Evolutionary conservation across 2,329 filamentous ascomycete genomes (phyloP).

Genomic region (Sporothrix brasiliensis): DNA sequence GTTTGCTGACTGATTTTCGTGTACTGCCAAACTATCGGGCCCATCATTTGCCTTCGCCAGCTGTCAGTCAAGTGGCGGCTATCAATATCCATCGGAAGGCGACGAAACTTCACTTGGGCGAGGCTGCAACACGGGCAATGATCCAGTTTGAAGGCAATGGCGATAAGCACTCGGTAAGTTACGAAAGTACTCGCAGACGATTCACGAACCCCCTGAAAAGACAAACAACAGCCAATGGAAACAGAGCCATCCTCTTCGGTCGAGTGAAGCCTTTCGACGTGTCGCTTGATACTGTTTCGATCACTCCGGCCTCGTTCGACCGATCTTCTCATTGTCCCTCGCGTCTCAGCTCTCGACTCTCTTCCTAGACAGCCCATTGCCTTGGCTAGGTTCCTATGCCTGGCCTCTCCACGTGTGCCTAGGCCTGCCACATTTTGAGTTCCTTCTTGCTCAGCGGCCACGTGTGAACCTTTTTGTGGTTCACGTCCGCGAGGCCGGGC

Average conservation of each 20-base stretch:
- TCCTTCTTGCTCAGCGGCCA: constrained; percentile 42
- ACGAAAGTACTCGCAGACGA: not conserved
- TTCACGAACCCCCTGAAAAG: no score
- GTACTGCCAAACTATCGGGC: not conserved
- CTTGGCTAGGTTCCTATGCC: no score
- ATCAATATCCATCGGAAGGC: not conserved
- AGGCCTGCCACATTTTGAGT: constrained; percentile 36
- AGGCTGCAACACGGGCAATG: not conserved
- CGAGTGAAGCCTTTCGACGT: not conserved
- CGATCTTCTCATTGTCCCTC: not conserved
- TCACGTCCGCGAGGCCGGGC: constrained; percentile 38
- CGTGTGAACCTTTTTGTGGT: constrained; percentile 40
- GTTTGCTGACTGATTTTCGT: constrained; percentile 21
- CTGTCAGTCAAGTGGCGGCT: constrained; percentile 21
- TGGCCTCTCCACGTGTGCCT: not conserved
- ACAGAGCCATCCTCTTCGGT: no score
- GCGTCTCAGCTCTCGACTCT: not conserved
- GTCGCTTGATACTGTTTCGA: not conserved
- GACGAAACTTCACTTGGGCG: not conserved
- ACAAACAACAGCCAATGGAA: no score
- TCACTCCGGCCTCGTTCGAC: not conserved
- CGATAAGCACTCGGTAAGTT: not conserved
- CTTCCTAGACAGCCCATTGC: not conserved
- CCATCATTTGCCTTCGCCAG: constrained; percentile 9
- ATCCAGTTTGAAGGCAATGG: not conserved